These are phyloP conservation scores for Sarocladium brachiariae DNA, from an alignment of 2,329 filamentous ascomycete species.

Conservation along the genomic window DNA sequence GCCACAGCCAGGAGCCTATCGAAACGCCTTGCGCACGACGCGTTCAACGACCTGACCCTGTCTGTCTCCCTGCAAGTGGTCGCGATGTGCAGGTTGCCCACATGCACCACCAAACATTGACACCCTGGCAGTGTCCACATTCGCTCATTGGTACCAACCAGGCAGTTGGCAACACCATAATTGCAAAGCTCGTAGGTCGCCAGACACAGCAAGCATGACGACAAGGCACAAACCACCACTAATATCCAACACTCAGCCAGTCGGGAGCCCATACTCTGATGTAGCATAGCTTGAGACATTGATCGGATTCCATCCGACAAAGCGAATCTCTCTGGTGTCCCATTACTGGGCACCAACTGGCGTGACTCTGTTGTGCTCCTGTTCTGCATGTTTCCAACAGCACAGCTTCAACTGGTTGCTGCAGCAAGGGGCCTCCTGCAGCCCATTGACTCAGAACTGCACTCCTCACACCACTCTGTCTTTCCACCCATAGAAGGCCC, in stretches of 20 bases:
- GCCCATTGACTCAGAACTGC: conserved; percentile 6
- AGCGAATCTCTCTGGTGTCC: no score
- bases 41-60: neutral
- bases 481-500: neutral
- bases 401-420: neutral
- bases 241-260: no score
- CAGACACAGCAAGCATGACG: conserved; percentile 3
- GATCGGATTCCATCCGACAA: conserved; percentile 1
- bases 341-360: neutral
- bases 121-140: neutral
- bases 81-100: neutral
- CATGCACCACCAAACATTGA: neutral
- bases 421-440: neutral
- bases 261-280: no score
- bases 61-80: neutral
- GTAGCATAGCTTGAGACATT: neutral
- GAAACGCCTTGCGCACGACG: conserved; percentile 7
- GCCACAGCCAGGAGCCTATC: conserved; percentile 6
- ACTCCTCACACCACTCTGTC: conserved; percentile 5
- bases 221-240: no score
- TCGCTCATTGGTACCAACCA: neutral
- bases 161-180: neutral
- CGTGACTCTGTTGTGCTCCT: neutral
- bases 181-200: neutral
- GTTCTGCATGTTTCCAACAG: neutral